Conservation (phyloP, 1,139 yeast genomes). For the Pichia inconspicua region DNA sequence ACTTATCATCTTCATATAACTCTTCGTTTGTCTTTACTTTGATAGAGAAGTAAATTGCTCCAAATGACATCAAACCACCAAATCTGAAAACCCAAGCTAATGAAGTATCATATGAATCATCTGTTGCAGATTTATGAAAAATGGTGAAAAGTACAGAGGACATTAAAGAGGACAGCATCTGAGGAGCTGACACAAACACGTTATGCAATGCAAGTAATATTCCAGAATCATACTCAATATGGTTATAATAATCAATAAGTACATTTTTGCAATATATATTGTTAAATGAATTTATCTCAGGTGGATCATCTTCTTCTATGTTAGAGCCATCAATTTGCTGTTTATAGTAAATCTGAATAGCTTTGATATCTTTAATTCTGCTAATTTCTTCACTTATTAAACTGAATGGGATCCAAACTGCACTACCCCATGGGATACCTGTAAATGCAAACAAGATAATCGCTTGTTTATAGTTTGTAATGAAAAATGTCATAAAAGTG, state of each 20-base stretch:
- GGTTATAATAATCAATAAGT: constrained; percentile 25
- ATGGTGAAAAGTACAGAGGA: constrained; percentile 34
- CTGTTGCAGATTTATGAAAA: constrained; percentile 19
- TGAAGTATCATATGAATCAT: constrained; percentile 29
- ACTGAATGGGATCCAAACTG: constrained; percentile 47
- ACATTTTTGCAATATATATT: constrained; percentile 16
- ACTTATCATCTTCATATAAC: constrained; percentile 28
- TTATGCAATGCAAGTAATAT: constrained; percentile 41
- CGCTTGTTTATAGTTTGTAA: constrained; percentile 32
- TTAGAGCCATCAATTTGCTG: constrained; percentile 9
- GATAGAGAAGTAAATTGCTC: constrained; percentile 32
- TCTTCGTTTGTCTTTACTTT: constrained; percentile 30
- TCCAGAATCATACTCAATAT: constrained; percentile 40
- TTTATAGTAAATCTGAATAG: constrained; percentile 20
- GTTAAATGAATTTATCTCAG: constrained; percentile 5
- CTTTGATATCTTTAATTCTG: constrained; percentile 34
- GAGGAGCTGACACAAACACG: constrained; percentile 43
- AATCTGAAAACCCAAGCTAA: constrained; percentile 42
- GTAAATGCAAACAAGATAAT: constrained; percentile 35
- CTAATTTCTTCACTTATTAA: constrained; percentile 42
- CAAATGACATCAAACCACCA: constrained; percentile 38
- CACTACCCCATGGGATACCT: constrained; percentile 45
- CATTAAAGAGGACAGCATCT: constrained; percentile 36
- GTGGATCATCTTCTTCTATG: constrained; percentile 11
- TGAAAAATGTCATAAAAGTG: constrained; percentile 34